phyloP scores from a whole-genome alignment of 2,329 filamentous ascomycete genomes.

The Emergomyces orientalis region DNA sequence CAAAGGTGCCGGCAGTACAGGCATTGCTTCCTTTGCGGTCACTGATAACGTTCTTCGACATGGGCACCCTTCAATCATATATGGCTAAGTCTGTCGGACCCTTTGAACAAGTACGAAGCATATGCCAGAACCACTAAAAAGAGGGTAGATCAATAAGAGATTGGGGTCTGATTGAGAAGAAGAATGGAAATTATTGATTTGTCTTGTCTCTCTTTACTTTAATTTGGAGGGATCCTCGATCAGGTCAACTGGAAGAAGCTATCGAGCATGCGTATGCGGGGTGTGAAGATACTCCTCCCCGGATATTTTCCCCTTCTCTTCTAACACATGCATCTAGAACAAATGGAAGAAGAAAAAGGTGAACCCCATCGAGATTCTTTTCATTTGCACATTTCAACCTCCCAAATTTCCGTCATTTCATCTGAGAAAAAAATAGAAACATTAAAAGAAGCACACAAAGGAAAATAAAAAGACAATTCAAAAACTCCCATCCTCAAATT shows the following conservation, averaged over 20 bases:
- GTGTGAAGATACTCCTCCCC: no score
- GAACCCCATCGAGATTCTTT: neutral
- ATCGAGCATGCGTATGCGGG: neutral
- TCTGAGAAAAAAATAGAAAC: conserved; percentile 11
- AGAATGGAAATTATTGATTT: conserved; percentile 8
- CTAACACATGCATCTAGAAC: neutral
- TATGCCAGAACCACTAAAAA: neutral
- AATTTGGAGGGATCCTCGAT: conserved; percentile 4
- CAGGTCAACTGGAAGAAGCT: neutral
- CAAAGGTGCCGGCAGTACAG: neutral
- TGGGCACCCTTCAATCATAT: neutral
- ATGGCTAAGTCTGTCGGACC: neutral
- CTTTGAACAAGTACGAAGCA: neutral
- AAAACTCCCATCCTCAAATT: conserved; percentile 22
- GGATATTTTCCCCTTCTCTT: neutral
- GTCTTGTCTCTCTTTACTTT: neutral
- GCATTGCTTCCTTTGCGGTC: neutral
- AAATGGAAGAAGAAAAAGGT: neutral
- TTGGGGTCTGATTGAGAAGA: neutral
- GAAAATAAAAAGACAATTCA: conserved; percentile 4
- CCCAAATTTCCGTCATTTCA: conserved; percentile 15
- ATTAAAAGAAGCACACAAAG: conserved; percentile 9
- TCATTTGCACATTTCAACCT: conserved; percentile 5
- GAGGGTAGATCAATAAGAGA: neutral
- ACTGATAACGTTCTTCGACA: neutral